Conservation (phyloP, 1,284 basidiomycete species). For the Mycosarcoma mackinlayi region DNA sequence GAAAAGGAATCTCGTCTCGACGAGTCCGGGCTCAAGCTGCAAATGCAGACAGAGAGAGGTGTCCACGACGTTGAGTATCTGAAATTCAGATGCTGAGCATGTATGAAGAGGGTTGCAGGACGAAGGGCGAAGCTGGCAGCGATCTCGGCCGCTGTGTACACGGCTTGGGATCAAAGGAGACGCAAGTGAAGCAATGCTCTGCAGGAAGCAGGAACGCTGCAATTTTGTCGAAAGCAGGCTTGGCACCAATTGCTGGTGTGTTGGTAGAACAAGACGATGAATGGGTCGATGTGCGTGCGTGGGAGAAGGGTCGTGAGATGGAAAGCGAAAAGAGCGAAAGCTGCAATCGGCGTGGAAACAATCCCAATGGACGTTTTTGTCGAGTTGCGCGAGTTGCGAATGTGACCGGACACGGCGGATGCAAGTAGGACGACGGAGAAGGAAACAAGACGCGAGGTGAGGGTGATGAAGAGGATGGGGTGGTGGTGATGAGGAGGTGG, state of each 20-base stretch:
- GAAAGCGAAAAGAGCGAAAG: slow-evolving; percentile 24
- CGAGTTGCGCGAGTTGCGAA: slow-evolving; percentile 11
- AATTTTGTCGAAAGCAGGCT: neutral
- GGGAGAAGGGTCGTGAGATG: too few relatives aligned
- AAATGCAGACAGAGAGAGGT: slow-evolving; percentile 18
- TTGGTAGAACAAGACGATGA: neutral
- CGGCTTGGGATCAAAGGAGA: too few relatives aligned
- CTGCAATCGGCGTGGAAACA: slow-evolving; percentile 15
- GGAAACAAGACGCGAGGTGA: slow-evolving; percentile 1
- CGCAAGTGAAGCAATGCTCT: neutral
- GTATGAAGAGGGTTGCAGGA: slow-evolving; percentile 16
- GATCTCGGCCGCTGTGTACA: too few relatives aligned
- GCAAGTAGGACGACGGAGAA: neutral
- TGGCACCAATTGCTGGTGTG: neutral
- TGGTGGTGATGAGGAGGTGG: slow-evolving; percentile 23
- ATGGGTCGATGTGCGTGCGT: too few relatives aligned
- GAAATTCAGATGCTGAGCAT: slow-evolving; percentile 31
- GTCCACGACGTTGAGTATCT: slow-evolving; percentile 9
- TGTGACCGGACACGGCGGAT: slow-evolving; percentile 5
- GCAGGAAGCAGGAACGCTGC: neutral
- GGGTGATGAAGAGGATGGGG: slow-evolving; percentile 8
- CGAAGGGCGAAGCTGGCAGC: neutral
- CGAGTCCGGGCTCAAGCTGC: slow-evolving; percentile 10
- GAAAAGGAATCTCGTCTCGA: neutral
- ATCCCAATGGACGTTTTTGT: slow-evolving; percentile 2